Conservation (phyloP, 768 basidiomycete species). For the Daedaleopsis sinensis region DNA sequence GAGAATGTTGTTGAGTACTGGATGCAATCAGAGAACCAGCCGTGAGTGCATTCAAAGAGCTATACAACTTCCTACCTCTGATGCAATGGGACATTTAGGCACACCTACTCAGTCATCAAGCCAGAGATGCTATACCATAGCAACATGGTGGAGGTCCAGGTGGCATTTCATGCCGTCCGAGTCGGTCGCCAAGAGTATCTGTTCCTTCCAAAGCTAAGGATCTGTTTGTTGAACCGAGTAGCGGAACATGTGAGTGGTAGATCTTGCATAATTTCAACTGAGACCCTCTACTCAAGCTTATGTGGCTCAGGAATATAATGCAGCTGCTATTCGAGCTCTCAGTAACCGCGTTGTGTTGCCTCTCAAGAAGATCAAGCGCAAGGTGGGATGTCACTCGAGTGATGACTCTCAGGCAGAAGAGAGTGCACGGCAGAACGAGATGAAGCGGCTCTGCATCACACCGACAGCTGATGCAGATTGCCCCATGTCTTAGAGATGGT, state of each 20-base stretch:
- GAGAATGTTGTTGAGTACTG: background rate
- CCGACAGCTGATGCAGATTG: too few species aligned
- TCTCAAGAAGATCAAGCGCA: background rate
- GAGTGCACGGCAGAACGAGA: too few species aligned
- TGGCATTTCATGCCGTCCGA: background rate
- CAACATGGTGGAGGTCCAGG: background rate
- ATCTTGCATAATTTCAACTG: too few species aligned
- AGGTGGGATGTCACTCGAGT: background rate
- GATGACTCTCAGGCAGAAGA: background rate
- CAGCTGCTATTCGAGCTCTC: too few species aligned
- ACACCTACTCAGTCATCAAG: background rate
- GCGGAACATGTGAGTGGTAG: background rate
- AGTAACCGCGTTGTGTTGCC: too few species aligned
- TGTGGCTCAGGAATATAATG: too few species aligned
- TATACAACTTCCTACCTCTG: too few species aligned
- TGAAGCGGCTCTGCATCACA: too few species aligned
- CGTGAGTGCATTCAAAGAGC: too few species aligned
- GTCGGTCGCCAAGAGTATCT: background rate
- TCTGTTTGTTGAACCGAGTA: background rate
- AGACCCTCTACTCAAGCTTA: too few species aligned
- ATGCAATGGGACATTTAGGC: background rate
- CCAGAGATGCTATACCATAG: background rate
- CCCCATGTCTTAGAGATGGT: too few species aligned
- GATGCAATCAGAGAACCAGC: background rate
- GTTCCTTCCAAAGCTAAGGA: background rate